Conservation (phyloP, 192 early-diverging fungal species). For the Allomyces javanicus region DNA sequence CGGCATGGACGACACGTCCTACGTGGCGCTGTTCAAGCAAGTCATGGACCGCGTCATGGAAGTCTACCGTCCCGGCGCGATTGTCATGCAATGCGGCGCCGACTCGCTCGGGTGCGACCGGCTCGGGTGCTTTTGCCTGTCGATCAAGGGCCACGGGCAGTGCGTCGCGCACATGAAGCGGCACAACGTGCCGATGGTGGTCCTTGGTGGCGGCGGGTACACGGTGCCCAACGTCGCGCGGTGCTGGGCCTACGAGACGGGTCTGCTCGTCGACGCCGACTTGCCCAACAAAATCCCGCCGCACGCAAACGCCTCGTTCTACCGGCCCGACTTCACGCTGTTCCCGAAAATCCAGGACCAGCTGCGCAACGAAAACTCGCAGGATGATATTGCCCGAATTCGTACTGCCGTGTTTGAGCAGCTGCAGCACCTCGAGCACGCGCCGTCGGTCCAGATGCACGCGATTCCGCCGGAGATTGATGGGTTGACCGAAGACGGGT, state of each 20-base stretch:
- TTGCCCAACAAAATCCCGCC: slow-evolving; percentile 11
- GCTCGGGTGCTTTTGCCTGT: slow-evolving; percentile 87
- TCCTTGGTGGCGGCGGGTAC: slow-evolving; percentile 85
- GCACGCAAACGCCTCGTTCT: background rate
- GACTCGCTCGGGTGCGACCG: slow-evolving; percentile 90
- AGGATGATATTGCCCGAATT: background rate
- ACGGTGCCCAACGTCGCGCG: slow-evolving; percentile 73
- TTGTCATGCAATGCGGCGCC: slow-evolving; percentile 92
- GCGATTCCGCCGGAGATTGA: slow-evolving; percentile 50
- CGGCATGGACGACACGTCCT: slow-evolving; percentile 86
- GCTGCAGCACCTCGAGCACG: slow-evolving; percentile 61
- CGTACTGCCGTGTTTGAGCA: slow-evolving; percentile 51
- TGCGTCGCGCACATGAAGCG: slow-evolving; percentile 62
- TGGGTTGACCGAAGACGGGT: slow-evolving; percentile 17
- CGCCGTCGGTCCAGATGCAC: slow-evolving; percentile 92
- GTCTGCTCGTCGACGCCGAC: slow-evolving; percentile 37
- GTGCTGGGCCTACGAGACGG: slow-evolving; percentile 89
- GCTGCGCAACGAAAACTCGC: background rate
- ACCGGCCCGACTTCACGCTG: background rate
- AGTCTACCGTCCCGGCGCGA: slow-evolving; percentile 70
- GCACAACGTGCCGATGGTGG: slow-evolving; percentile 54
- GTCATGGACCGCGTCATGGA: slow-evolving; percentile 91
- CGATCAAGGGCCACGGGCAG: slow-evolving; percentile 64
- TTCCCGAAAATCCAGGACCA: background rate
- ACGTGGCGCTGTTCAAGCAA: slow-evolving; percentile 31